Percentiles rank a stretch among this genome's conserved stretches.
These are phyloP conservation scores for Bretschneidera sinensis DNA, from an alignment of 345 rosid genomes.

Conservation along the genomic window DNA sequence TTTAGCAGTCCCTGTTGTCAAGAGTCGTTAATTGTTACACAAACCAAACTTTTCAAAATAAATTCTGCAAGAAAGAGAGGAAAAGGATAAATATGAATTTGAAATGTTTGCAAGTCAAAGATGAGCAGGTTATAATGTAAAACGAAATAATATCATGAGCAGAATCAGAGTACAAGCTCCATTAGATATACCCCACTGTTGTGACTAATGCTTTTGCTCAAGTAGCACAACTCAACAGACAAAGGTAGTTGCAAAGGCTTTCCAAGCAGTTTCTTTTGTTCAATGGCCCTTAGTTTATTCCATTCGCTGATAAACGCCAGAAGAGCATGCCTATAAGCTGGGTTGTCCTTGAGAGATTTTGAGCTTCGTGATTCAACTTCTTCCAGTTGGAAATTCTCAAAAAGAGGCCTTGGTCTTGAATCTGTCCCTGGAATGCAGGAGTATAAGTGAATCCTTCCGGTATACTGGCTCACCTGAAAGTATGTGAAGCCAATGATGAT, in stretches of 20 bases:
- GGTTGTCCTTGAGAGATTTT: constrained; percentile 30
- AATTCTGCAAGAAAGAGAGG: not conserved
- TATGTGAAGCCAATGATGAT: constrained; percentile 5
- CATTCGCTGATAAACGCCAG: constrained; percentile 61
- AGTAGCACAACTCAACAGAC: constrained; percentile 74
- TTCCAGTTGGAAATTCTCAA: constrained; percentile 74
- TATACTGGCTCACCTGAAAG: constrained; percentile 80
- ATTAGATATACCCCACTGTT: constrained; percentile 47
- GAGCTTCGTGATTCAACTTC: constrained; percentile 48
- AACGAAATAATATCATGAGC: no score
- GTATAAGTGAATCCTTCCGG: constrained; percentile 88
- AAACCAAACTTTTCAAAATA: constrained; percentile 13
- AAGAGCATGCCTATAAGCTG: constrained; percentile 43
- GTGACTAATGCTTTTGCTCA: constrained; percentile 74
- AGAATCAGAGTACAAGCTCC: constrained; percentile 1
- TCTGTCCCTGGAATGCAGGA: constrained; percentile 66
- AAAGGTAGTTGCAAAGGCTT: constrained; percentile 90
- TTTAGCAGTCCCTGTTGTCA: constrained; percentile 72
- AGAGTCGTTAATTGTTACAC: constrained; percentile 12
- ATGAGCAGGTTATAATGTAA: not conserved
- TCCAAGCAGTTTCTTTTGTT: constrained; percentile 67
- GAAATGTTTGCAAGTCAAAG: not conserved
- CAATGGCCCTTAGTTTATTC: constrained; percentile 74
- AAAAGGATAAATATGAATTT: not conserved
- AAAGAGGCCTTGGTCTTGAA: constrained; percentile 73